These are phyloP conservation scores for Dactylonectria estremocensis DNA, from an alignment of 2,329 filamentous ascomycete genomes.

Conservation along the genomic window DNA sequence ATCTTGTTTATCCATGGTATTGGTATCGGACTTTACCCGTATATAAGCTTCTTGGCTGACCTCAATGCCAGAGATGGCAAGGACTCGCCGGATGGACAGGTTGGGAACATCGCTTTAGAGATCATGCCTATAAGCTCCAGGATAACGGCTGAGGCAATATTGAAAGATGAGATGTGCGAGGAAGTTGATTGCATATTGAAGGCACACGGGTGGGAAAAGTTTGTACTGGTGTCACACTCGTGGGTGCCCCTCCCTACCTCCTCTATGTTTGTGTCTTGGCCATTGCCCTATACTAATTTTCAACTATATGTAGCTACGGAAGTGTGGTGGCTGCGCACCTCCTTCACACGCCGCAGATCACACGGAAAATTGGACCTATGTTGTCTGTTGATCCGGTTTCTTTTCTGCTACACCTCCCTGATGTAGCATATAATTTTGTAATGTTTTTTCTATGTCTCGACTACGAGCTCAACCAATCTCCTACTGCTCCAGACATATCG, in stretches of 20 bases:
- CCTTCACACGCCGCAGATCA: constrained; percentile 58
- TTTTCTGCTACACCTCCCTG: constrained; percentile 72
- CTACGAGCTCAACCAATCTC: constrained; percentile 24
- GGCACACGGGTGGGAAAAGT: constrained; percentile 65
- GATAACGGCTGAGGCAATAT: constrained; percentile 65
- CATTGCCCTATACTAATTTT: constrained; percentile 24
- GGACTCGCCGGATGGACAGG: constrained; percentile 59
- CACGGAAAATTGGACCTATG: constrained; percentile 59
- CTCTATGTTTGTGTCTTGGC: not conserved
- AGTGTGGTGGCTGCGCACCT: constrained; percentile 72
- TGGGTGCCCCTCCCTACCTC: constrained; percentile 35
- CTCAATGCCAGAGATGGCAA: constrained; percentile 58
- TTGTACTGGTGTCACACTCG: constrained; percentile 68
- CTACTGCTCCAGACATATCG: constrained; percentile 53
- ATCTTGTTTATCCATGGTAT: constrained; percentile 77
- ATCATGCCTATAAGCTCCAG: constrained; percentile 72
- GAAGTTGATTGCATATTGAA: constrained; percentile 68
- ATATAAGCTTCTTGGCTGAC: constrained; percentile 68
- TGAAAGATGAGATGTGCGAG: constrained; percentile 62
- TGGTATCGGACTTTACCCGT: constrained; percentile 67
- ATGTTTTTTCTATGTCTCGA: constrained; percentile 16
- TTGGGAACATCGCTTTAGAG: constrained; percentile 72
- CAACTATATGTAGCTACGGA: constrained; percentile 59
- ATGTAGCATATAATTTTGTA: constrained; percentile 75
- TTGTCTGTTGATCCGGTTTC: constrained; percentile 74